phyloP scores from a whole-genome alignment of 164 flowering plant genomes.

The Vitis labrusca region DNA sequence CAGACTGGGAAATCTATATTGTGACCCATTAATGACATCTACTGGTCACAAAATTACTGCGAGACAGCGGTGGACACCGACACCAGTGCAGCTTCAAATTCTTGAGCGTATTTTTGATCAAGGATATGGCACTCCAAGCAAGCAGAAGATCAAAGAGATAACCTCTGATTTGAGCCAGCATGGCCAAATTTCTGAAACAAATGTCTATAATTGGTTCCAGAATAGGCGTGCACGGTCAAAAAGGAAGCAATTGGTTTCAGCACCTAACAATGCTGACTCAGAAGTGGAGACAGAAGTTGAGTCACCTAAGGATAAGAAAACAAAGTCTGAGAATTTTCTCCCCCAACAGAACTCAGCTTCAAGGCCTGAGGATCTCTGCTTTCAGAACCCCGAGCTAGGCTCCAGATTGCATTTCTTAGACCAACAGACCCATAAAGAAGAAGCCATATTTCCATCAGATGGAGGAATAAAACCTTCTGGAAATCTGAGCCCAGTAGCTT shows the following conservation, averaged over 20 bases:
- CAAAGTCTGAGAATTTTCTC: constrained; percentile 47
- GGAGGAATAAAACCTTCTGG: constrained; percentile 39
- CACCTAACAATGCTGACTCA: constrained; percentile 40
- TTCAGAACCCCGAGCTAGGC: constrained; percentile 57
- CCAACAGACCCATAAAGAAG: constrained; percentile 34
- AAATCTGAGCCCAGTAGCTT: constrained; percentile 40
- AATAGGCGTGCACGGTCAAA: constrained; percentile 91
- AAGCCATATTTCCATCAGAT: constrained; percentile 35
- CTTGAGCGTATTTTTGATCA: constrained; percentile 87
- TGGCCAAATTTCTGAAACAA: constrained; percentile 85
- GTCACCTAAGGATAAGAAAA: constrained; percentile 61
- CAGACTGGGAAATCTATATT: constrained; percentile 76
- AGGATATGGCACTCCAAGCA: constrained; percentile 93
- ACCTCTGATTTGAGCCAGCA: constrained; percentile 74
- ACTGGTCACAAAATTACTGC: constrained; percentile 79
- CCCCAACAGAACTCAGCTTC: constrained; percentile 31
- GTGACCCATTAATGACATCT: constrained; percentile 77
- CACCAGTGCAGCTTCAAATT: constrained; percentile 89
- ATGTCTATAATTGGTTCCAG: constrained; percentile 96
- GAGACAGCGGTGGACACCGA: constrained; percentile 97
- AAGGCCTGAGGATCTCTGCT: constrained; percentile 56
- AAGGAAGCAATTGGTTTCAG: constrained; percentile 48
- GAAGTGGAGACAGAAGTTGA: constrained; percentile 80
- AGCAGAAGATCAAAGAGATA: constrained; percentile 59
- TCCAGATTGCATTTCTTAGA: constrained; percentile 53